Percentiles rank a stretch among this genome's conserved stretches.
phyloP scores from a whole-genome alignment of 441 rosid genomes.

The Erysimum pusillum region DNA sequence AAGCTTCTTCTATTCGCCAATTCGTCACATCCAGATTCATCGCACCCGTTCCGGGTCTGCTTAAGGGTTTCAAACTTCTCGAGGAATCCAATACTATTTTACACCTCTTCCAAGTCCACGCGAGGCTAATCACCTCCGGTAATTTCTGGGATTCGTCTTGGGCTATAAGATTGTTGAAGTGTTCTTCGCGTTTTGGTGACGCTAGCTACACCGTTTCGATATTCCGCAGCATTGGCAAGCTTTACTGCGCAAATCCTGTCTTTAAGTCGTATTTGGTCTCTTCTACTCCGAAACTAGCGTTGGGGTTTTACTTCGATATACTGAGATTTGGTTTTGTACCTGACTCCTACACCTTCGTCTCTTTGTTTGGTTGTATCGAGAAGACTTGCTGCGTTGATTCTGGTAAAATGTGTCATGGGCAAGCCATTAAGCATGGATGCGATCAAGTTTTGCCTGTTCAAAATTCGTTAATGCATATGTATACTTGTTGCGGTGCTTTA shows the following conservation, averaged over 20 bases:
- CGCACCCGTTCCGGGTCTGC: slow-evolving; percentile 41
- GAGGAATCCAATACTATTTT: slow-evolving; percentile 40
- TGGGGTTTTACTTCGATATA: slow-evolving; percentile 60
- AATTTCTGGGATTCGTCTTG: slow-evolving; percentile 56
- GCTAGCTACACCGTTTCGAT: slow-evolving; percentile 54
- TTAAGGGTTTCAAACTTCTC: slow-evolving; percentile 48
- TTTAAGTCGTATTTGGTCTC: slow-evolving; percentile 61
- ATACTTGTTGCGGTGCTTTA: slow-evolving; percentile 51
- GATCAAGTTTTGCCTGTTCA: slow-evolving; percentile 58
- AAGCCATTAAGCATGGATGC: slow-evolving; percentile 63
- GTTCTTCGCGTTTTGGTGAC: slow-evolving; percentile 56
- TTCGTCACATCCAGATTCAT: slow-evolving; percentile 48
- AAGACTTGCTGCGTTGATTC: slow-evolving; percentile 52
- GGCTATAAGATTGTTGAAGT: slow-evolving; percentile 60
- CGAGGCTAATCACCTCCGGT: slow-evolving; percentile 65
- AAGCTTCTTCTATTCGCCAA: slow-evolving; percentile 56
- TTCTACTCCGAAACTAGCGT: slow-evolving; percentile 51
- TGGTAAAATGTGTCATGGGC: slow-evolving; percentile 67
- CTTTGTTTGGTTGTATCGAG: slow-evolving; percentile 59
- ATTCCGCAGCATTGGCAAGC: slow-evolving; percentile 54
- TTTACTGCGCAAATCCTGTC: slow-evolving; percentile 59
- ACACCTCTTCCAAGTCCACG: slow-evolving; percentile 70
- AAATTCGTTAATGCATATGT: slow-evolving; percentile 64
- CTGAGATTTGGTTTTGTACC: slow-evolving; percentile 60
- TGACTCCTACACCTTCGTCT: slow-evolving; percentile 67